Evolutionary conservation across 768 basidiomycete species (phyloP), one percentile per base, ranked within the genome.

Genomic region (Lentinula guzmanii): DNA sequence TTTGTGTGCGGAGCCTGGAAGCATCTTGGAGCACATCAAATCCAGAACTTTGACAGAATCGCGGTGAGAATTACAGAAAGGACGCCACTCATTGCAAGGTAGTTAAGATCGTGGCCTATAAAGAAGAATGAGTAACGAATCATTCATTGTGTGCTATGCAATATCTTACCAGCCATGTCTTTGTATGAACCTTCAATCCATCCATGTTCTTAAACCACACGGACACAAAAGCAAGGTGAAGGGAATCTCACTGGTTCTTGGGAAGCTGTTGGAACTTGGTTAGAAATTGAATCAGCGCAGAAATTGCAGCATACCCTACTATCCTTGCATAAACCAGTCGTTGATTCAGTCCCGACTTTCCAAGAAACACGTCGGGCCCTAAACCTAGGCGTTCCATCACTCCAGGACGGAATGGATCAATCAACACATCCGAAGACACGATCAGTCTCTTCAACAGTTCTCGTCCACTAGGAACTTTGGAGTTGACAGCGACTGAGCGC

Each of bases 371-470:
- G 4, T 88, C 83, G 0, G 91, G 92, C 10, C 89, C 91, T 16
- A 94, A 75, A 2, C 87, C 88, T 34, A 92, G 75, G 62, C 82
- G 80, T 68, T 94, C 91, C 74, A 93, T 78, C 2, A 93, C 90
- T 1, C 91, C 92, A 54, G 91, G 90, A 52, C 91, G 77, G 70
- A 89, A 94, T 1, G 92, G 86, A 69, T 94, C 91, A 66, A 94
- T 90, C 50, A 93, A 74, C 15, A 93, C 80, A 70, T 94, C 91
- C n/a, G 90, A 87, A 39, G 78, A 71, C 33, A 75, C 70, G 24
- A 93, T 81, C 61, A 94, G 76, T 50, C 76, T 81, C 69, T 79
- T 79, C 60, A 87, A 68, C 18, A 85, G 69, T 18, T 79, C 79
- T 46, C 81, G 70, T 35, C 91, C 91, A 33, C 77, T 78, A 9